Evolutionary conservation across 805 yeast species (phyloP), one percentile per base, ranked within the genome.

Genomic region (Kodamaea kakaduensis): DNA sequence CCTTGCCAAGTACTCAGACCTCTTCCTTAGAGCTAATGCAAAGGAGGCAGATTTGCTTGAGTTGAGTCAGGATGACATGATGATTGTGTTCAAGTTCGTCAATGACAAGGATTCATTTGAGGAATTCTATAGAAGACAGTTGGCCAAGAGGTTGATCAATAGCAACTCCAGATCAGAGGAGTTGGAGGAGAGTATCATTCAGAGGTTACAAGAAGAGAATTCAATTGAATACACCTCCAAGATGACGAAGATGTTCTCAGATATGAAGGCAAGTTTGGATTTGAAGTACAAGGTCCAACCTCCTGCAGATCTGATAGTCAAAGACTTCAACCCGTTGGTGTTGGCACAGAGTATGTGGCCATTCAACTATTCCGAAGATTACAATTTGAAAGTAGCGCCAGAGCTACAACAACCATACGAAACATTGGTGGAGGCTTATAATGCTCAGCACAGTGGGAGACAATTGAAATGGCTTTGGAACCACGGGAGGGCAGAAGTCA

Each of bases 51-150:
- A 82, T 43, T 68, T 74, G 10, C 64, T 69, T 40, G 90, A 82
- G 52, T 77, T 89, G 80, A 77, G 78, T 35, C 77, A 84, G 31
- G 89, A 84, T 47, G 93, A 89, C 51, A 75, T 93, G 49, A 85
- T 90, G 84, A 75, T 81, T 10, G 71, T 93, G 17, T 86, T 93
- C 69, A 81, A 81, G 52, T 90, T 84, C 55, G 73, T 94, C 40
- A 88, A 85, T 28, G 97, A 93, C 57, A 89, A 88, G 58, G 97
- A 94, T 65, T 85, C 93, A 26, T 94, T 93, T 61, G 97, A 93
- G 64, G 83, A 81, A 42, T 84, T 85, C 65, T 93, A 93, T 61
- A 79, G 97, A 59, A 77, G 97, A 44, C 69, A 83, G 53, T 72
- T 93, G 48, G 90, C 97, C 8, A 84, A 83, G 56, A 77, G 99